Evolutionary conservation across 2,329 filamentous ascomycete species (phyloP), one percentile per base, ranked within the genome.

Genomic region (Curvularia sp.): DNA sequence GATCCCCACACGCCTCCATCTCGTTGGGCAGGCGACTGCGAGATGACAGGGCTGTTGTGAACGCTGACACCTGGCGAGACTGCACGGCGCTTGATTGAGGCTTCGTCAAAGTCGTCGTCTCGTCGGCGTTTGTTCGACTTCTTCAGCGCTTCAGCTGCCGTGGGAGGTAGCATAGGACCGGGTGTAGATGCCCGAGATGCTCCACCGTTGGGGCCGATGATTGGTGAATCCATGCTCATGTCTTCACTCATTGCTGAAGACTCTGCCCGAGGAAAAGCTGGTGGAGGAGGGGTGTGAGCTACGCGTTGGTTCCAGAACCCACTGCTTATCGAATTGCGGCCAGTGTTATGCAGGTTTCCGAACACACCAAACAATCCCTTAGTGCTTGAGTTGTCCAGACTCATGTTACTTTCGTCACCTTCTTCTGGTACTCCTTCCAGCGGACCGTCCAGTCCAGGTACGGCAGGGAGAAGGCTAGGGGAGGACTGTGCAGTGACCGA

Each of bases 11-110:
- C 84, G 51, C 83, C 84, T 43, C 80, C 80, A 63, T 93, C 91
- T 48, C 89, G 84, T 72, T 94, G 88, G 64, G 90, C 85, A 1
- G 93, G 92, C 55, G 91, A 94, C 74, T 97, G 92, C 67, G 83
- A 81, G 57, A 94, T 86, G 35, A 97, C 84, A 1, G 94, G 94
- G 61, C 91, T 96, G 77, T 94, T 96, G 70, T 96, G 92, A 1
- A 90, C 89, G 75, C 92, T 96, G 83, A 97, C 88, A 15, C 93
- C 92, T 0, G 94, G 94, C 58, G 91, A 95, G 2, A 98, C 94
- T 24, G 94, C 94, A 43, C 94, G 87, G 15, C 94, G 86, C 79
- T 98, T 98, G 81, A 97, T 93, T 61, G 89, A 91, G 39, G 88
- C 85, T 1, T 91, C 89, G 73, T 98, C 93, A 57, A 97, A 89